Percentiles rank a stretch among this genome's conserved stretches.
phyloP scores from a whole-genome alignment of 2,329 filamentous ascomycete species.

The Tolypocladium endophyticum region DNA sequence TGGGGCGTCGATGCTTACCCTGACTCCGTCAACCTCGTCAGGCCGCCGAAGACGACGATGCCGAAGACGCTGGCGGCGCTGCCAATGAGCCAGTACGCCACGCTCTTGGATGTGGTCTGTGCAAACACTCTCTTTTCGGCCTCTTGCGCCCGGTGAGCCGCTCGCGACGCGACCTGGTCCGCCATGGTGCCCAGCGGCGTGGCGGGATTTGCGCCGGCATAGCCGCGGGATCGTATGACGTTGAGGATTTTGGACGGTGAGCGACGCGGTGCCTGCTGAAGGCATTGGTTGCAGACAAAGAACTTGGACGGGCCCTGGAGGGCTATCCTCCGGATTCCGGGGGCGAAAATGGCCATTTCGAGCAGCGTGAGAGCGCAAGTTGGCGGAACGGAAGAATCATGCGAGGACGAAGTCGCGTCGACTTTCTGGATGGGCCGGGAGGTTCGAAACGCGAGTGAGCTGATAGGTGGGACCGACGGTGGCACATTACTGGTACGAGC shows the following conservation, averaged over 20 bases:
- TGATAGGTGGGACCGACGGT: slow-evolving; percentile 26
- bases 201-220: slow-evolving; percentile 21
- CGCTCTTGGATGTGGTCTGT: slow-evolving; percentile 60
- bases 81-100: slow-evolving; percentile 86
- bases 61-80: slow-evolving; percentile 93
- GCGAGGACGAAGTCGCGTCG: neutral
- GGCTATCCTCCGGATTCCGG: slow-evolving; percentile 29
- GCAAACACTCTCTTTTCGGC: slow-evolving; percentile 33
- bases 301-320: slow-evolving; percentile 27
- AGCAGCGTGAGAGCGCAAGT: neutral
- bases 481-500: too few species aligned
- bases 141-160: slow-evolving; percentile 5
- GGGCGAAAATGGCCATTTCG: slow-evolving; percentile 30
- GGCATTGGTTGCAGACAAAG: slow-evolving; percentile 40
- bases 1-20: slow-evolving; percentile 48
- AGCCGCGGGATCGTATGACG: slow-evolving; percentile 26
- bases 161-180: slow-evolving; percentile 12
- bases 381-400: neutral
- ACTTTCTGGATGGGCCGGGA: neutral
- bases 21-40: slow-evolving; percentile 91
- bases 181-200: slow-evolving; percentile 17
- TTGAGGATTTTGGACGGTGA: slow-evolving; percentile 28
- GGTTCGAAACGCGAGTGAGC: slow-evolving; percentile 7
- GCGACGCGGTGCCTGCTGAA: slow-evolving; percentile 20
- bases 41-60: slow-evolving; percentile 88